Base-by-base conservation (phyloP, 768 basidiomycete species). In the Rhodotorula paludigena region DNA sequence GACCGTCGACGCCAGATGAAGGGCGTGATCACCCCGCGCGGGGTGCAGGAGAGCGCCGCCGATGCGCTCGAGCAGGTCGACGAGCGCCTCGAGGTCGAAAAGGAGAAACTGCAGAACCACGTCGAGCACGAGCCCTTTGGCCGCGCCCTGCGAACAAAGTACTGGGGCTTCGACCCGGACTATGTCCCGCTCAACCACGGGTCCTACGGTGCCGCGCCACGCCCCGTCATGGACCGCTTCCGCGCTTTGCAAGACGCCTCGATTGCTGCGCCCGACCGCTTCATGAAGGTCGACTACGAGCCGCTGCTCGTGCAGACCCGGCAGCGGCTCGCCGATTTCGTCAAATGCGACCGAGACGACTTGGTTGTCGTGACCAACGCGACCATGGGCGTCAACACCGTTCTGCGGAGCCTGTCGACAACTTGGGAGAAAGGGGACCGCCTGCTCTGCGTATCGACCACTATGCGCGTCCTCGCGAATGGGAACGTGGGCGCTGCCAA, bases 1-100 rank as follows among this genome's bases (percentile, higher is more conserved):
- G 87, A 86, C 73, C 78, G 80, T 63, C 78, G 81, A 63, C 78
- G 79, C 39, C 80, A 77, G n/a, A 79, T 80, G 81, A 76, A 74
- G 5, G 81, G 81, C 9, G 23, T 45, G 21, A 66, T 62, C 28
- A 66, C 60, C 21, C 63, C 63, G 0, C 53, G 49, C 10, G 59
- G 58, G 1, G 44, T 39, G 14, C 12, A 41, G 15, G 51, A 42
- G 21, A 38, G 39, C 38, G 59, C 20, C 25, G 30, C 23, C 30
- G 15, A 49, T 1, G 36, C 53, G 25, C 8, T 41, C 51, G 35
- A n/a, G 28, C 30, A 36, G 38, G 65, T 47, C 45, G 16, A 3
- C 4, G 41, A 33, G 15, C n/a, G 21, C 30, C 25, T 41, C 7
- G 44, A 20, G 41, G 49, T n/a, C 8, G 48, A 32, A 44, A 35